Evolutionary conservation across 2,329 filamentous ascomycete species (phyloP).

Genomic region (Clonostachys rosea): DNA sequence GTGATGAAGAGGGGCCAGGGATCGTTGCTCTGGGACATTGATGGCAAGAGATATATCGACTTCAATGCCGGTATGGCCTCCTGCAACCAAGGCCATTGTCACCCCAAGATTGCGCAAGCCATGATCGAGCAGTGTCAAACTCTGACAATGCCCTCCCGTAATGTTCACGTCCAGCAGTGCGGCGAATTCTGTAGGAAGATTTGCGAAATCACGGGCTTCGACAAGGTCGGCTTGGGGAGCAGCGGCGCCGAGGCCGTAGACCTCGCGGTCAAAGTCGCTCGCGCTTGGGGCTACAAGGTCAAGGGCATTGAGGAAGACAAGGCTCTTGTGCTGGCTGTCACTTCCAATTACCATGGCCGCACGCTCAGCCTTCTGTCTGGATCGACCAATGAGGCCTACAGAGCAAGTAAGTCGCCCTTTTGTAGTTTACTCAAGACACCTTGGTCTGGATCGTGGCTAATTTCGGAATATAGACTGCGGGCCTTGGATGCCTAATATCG

Average conservation of each 20-base stretch:
- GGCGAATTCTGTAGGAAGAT: neutral
- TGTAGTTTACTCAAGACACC: constrained; percentile 65
- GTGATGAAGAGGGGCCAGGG: too few relatives aligned
- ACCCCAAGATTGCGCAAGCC: too few relatives aligned
- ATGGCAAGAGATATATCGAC: too few relatives aligned
- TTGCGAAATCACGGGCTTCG: neutral
- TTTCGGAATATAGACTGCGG: constrained; percentile 23
- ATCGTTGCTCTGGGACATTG: too few relatives aligned
- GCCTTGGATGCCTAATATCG: too few relatives aligned
- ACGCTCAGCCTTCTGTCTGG: constrained; percentile 53
- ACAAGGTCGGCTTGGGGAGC: neutral
- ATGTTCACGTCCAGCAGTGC: neutral
- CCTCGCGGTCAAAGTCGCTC: too few relatives aligned
- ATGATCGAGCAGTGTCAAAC: too few relatives aligned
- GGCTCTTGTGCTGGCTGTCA: constrained; percentile 73
- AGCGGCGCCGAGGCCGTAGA: too few relatives aligned
- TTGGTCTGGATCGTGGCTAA: constrained; percentile 18
- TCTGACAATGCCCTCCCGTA: neutral
- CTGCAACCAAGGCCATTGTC: too few relatives aligned
- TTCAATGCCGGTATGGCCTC: too few relatives aligned
- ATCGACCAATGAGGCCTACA: neutral
- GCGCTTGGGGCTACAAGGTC: constrained; percentile 61
- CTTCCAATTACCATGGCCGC: constrained; percentile 89
- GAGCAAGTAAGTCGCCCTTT: neutral
- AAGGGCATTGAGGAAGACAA: constrained; percentile 80